Evolutionary conservation across 2,329 filamentous ascomycete genomes (phyloP), one percentile per base, ranked within the genome.

Genomic region (Colletotrichum sidae): DNA sequence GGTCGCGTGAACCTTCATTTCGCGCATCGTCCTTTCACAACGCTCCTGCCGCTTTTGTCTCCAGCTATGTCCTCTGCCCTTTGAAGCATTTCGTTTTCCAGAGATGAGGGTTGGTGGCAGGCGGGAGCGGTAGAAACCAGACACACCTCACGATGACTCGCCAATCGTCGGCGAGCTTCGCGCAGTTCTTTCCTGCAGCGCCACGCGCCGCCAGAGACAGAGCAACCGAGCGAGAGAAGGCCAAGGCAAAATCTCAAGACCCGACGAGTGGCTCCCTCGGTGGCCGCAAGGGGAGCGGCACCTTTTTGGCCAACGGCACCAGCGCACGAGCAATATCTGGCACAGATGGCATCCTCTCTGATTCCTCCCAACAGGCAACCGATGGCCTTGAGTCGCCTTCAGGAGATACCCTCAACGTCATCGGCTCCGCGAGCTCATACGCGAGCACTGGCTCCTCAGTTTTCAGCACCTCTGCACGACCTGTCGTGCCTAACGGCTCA

Each of bases 171-270:
- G 90, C 91, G 83, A 90, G 90, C 82, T 94, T 94, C 85, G 92
- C 91, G 81, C 89, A 94, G 81, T 96, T 93, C 86, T 94, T 94
- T 80, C 92, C 91, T 72, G 88, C 90, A 76, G 92, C 91, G 75
- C 91, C 92, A 71, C 87, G 88, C 72, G 88, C 88, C 64, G 83
- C 84, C 61, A 83, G 83, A 77, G 84, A 87, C 75, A 83, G 83
- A 73, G 84, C 85, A 69, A 84, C 84, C 75, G 86, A 89, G 77
- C 83, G 87, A 75, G 86, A 88, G 75, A 89, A 84, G 77, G 83
- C 85, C 81, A 88, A 81, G 77, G 78, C 78, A 66, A 81, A 80
- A 70, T 79, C 78, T 56, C 77, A 79, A 72, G 76, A 76, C 41
- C 69, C 73, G 55, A 61, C 74, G 9, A 67, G 70, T 17, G 65